Evolutionary conservation across 2,329 filamentous ascomycete species (phyloP), one percentile per base, ranked within the genome.

Genomic region (Ceratocystis colombiana): DNA sequence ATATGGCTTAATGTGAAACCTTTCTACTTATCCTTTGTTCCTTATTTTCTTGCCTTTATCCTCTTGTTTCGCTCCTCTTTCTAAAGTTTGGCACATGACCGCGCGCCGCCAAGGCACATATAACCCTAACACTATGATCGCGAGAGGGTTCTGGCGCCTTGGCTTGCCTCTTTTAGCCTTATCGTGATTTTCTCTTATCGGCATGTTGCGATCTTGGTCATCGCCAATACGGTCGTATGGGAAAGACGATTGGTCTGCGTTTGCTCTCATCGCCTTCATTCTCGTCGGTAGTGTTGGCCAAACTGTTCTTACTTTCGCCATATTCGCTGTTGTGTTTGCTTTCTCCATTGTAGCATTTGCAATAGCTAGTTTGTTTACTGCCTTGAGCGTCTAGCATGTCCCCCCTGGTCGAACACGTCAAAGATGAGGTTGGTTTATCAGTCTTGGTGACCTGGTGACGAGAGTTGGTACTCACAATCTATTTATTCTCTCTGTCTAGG

Each of bases 401-500:
- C 8, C 12, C 45, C 5, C 37, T 64, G 45, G 57, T 64, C 50
- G 66, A 62, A 28, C 65, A 62, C 46, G 45, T 70, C 33, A 70
- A 69, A 50, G 68, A 69, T 46, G 65, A 69, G 66, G 68, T 69
- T 57, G 48, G 66, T 57, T 22, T 50, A 8, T 22, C 30, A 28
- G 37, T 41, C 20, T 45, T 41, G 20, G 1, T 17, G 22, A 30
- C 6, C 30, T 25, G 48, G 28, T 3, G 7, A 46, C 53, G 33
- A 45, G 55, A 15, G 15, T 48, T 66, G 59, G 64, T 57, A 61
- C 44, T 33, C 10, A 30, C 44, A n/a, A 50, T 33, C 30, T 62
- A 59, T 59, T 41, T 37, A n/a, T 46, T 6, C 37, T 6, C 37
- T 41, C 3, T 10, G 10, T 41, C 37, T 67, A 83, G 81, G 83